Conservation (phyloP, 192 early-diverging fungal species). For the Backusella macrospora region DNA sequence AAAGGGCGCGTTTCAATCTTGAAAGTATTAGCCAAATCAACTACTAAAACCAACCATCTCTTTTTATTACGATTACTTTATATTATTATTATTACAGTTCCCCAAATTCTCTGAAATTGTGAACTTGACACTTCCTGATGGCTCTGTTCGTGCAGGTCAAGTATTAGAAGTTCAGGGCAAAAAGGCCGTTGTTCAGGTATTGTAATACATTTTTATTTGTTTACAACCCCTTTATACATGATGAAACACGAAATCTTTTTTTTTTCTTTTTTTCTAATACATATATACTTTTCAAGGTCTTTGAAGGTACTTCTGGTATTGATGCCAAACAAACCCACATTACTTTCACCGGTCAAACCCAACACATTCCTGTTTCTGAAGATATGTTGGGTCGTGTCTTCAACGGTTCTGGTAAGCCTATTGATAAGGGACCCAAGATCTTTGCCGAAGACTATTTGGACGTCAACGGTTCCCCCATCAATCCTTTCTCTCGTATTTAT, state of each 20-base stretch:
- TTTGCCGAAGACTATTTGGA: constrained; percentile 99
- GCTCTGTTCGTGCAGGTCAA: constrained; percentile 92
- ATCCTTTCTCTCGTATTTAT: constrained; percentile 98
- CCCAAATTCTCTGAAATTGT: constrained; percentile 98
- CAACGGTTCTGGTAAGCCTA: constrained; percentile 98
- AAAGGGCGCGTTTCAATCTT: background rate
- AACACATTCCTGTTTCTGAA: constrained; percentile 97
- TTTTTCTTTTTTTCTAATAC: background rate
- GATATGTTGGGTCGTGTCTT: constrained; percentile 99
- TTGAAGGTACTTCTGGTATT: constrained; percentile 96
- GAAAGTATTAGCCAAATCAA: background rate
- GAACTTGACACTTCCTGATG: constrained; percentile 95
- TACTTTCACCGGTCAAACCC: constrained; percentile 94
- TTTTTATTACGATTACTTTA: background rate
- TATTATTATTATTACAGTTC: constrained; percentile 58
- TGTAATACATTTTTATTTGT: background rate
- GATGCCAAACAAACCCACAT: constrained; percentile 96
- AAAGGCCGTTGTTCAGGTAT: constrained; percentile 91
- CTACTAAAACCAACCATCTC: no score
- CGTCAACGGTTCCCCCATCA: constrained; percentile 96
- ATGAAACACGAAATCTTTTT: background rate
- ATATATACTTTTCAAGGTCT: constrained; percentile 63
- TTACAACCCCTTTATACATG: background rate
- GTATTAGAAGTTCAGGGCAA: constrained; percentile 98
- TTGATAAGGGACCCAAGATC: constrained; percentile 98